Evolutionary conservation across 805 yeast genomes (phyloP), one percentile per base, ranked within the genome.

Genomic region (Grigorovia transvaalensis): DNA sequence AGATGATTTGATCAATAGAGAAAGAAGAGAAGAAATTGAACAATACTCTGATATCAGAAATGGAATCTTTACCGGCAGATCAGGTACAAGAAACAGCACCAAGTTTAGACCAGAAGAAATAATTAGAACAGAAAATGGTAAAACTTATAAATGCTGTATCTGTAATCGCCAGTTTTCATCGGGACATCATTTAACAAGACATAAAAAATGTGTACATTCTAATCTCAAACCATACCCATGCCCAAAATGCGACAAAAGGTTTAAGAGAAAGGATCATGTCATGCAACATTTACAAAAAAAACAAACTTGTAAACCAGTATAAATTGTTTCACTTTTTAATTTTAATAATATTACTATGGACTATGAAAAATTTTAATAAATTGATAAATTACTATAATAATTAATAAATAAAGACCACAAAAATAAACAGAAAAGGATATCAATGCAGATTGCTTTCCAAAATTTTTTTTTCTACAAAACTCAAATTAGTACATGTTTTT

Each of bases 201-300:
- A 67, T 53, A 65, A 65, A 51, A 66, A 66, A 48, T 67, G 69
- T 3, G 71, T 67, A 30, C 71, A 67, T 51, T 63, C 68, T 1
- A 66, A 65, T 13, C 67, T 64, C 46, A 67, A 66, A 50, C 68
- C 69, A 9, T 65, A 65, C 49, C 63, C 69, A 2, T 67, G 71
- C 55, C 68, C 69, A 12, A 61, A 65, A 46, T 67, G 71, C 55
- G 69, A 68, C 8, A 67, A 67, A 49, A 60, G 59, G 46, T 67
- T 67, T 47, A 67, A 67, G 46, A 65, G 71, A 57, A 58, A 68
- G 42, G 71, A 67, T 51, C 71, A 67, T 59, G 71, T 66, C 12
- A 51, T 66, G 45, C 71, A 67, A 46, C 71, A 67, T 56, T 55
- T 67, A 48, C 64, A 66, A 52, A 67, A 67, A 44, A 67, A 67